Evolutionary conservation across 2,329 filamentous ascomycete species (phyloP).

Genomic region (Hymenoscyphus linearis): DNA sequence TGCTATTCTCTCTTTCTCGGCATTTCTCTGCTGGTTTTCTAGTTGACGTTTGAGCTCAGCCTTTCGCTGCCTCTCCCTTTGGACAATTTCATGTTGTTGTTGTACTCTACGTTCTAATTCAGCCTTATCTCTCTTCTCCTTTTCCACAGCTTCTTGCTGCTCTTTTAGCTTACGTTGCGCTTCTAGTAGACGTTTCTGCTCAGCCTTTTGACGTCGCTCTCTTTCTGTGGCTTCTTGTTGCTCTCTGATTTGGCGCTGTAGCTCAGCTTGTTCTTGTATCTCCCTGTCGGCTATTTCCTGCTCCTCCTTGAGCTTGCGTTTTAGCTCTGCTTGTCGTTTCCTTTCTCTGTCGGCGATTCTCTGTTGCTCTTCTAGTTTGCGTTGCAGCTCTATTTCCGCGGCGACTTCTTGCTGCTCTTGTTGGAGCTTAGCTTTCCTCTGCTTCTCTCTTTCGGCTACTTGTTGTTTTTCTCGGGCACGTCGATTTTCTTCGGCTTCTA

Average conservation of each 20-base stretch:
- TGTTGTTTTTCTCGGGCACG: background rate
- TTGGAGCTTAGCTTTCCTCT: background rate
- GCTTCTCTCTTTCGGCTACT: background rate
- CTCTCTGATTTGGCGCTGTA: background rate
- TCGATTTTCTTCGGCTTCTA: background rate
- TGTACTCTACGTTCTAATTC: too few species aligned
- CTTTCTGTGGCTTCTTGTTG: background rate
- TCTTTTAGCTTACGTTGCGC: too few species aligned
- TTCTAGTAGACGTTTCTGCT: too few species aligned
- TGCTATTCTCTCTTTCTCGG: background rate
- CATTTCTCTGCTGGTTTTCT: background rate
- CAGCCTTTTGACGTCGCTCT: background rate
- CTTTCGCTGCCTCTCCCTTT: too few species aligned
- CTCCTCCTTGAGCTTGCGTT: too few species aligned
- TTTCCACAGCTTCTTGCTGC: too few species aligned
- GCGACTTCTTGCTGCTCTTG: background rate
- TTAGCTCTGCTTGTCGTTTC: too few species aligned
- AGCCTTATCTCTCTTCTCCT: too few species aligned
- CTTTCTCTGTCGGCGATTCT: background rate
- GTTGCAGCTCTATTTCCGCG: background rate
- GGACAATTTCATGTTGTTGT: too few species aligned
- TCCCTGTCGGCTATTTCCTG: background rate
- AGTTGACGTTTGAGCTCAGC: too few species aligned
- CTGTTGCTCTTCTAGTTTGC: background rate
- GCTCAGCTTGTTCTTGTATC: background rate